A percentile compares a stretch with the other conserved stretches of the same genome.
Conservation (phyloP, 805 yeast species). For the Kluyveromyces starmeri region DNA sequence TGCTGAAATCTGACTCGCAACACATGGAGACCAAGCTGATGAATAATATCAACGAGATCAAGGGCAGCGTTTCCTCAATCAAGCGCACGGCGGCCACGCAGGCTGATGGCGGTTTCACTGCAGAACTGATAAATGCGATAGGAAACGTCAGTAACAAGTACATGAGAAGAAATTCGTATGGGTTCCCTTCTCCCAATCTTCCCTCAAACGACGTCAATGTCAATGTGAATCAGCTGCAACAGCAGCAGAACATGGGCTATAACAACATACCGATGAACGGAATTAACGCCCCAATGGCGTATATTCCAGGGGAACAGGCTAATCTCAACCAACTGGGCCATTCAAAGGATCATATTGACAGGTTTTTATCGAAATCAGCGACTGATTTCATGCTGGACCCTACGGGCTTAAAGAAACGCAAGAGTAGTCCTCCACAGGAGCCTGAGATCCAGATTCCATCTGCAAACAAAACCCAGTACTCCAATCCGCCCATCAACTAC, state of each 20-base stretch:
- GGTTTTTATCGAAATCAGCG: conserved; percentile 2
- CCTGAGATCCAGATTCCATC: not conserved
- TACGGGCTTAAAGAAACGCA: conserved; percentile 25
- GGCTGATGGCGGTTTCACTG: conserved; percentile 15
- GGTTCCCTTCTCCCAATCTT: not conserved
- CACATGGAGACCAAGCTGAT: conserved; percentile 1
- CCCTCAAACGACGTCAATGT: not conserved
- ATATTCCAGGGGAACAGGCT: conserved; percentile 4
- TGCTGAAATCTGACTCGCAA: conserved; percentile 7
- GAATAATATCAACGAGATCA: not conserved
- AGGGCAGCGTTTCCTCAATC: not conserved
- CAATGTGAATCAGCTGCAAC: not conserved
- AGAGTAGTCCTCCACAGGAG: conserved; percentile 1
- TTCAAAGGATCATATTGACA: conserved; percentile 4
- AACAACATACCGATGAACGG: not conserved
- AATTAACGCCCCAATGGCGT: conserved; percentile 1
- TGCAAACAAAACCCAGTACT: not conserved
- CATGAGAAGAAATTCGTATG: conserved; percentile 5
- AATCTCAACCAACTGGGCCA: conserved; percentile 3
- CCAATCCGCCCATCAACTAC: not conserved
- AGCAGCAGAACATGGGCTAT: too few species aligned
- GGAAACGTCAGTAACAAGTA: conserved; percentile 24
- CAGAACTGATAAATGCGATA: conserved; percentile 24
- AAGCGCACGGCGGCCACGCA: not conserved
- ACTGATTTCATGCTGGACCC: conserved; percentile 25